A percentile compares a stretch with the other conserved stretches of the same genome.
Conservation (phyloP, 306 rosid species). For the Casuarina cunninghamiana region DNA sequence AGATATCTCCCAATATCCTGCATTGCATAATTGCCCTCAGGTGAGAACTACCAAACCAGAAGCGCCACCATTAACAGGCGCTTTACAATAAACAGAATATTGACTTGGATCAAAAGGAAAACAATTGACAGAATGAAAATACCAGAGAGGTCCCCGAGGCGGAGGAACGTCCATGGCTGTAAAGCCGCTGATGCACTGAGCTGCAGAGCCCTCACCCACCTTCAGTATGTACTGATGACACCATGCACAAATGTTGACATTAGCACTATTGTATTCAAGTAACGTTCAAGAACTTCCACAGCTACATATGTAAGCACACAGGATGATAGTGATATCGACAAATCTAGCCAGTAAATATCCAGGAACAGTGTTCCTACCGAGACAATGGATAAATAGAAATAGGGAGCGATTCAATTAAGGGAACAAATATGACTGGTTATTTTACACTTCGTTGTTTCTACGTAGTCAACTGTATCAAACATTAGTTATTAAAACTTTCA, state of each 20-base stretch:
- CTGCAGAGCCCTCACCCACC: conserved; percentile 66
- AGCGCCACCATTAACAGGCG: conserved; percentile 10
- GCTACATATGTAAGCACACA: not conserved
- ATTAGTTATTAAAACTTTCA: no score
- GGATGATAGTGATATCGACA: not conserved
- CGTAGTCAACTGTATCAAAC: no score
- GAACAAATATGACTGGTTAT: no score
- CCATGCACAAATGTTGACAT: conserved; percentile 23
- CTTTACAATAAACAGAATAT: not conserved
- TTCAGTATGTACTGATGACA: conserved; percentile 75
- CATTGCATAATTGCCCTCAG: conserved; percentile 24
- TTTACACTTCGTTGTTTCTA: no score
- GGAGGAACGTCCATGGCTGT: conserved; percentile 78
- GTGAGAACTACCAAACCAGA: conserved; percentile 33
- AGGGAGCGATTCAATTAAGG: no score
- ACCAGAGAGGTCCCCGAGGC: conserved; percentile 97
- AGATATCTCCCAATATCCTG: conserved; percentile 93
- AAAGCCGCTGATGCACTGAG: conserved; percentile 94
- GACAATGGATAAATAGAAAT: not conserved
- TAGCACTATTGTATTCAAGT: not conserved
- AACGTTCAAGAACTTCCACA: conserved; percentile 5
- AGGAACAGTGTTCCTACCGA: not conserved
- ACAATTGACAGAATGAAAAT: conserved; percentile 16
- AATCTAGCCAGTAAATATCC: not conserved
- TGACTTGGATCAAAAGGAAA: conserved; percentile 4